These are phyloP conservation scores for Cyberlindnera xylosilytica DNA, from an alignment of 805 yeast genomes.

Conservation along the genomic window DNA sequence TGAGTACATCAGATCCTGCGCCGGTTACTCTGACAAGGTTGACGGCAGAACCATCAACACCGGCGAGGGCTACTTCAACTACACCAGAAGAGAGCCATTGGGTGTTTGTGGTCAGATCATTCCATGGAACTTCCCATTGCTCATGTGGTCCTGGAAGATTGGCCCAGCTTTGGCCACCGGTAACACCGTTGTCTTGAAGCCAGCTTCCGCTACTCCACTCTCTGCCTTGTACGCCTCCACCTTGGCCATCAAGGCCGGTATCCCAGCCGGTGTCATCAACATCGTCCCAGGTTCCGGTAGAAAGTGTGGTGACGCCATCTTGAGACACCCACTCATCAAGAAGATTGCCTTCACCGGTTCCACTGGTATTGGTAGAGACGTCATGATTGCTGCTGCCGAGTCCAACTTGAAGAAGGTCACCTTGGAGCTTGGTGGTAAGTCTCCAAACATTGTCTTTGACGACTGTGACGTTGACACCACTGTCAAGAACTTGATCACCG, in stretches of 20 bases:
- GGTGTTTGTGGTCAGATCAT: conserved; percentile 72
- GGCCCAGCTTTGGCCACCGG: conserved; percentile 70
- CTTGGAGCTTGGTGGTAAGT: conserved; percentile 67
- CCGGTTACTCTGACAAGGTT: conserved; percentile 53
- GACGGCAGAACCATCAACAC: conserved; percentile 46
- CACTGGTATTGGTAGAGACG: conserved; percentile 57
- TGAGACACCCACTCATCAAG: conserved; percentile 54
- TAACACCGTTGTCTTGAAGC: conserved; percentile 58
- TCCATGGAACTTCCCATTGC: conserved; percentile 72
- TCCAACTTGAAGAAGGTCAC: conserved; percentile 64
- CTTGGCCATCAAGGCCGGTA: conserved; percentile 54
- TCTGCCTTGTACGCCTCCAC: conserved; percentile 57
- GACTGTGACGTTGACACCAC: conserved; percentile 53
- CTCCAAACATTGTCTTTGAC: conserved; percentile 61
- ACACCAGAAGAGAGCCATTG: conserved; percentile 59
- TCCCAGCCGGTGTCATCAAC: conserved; percentile 64
- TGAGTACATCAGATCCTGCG: conserved; percentile 46
- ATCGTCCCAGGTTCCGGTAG: conserved; percentile 62
- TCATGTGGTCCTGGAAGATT: conserved; percentile 66
- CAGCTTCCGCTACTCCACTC: conserved; percentile 65
- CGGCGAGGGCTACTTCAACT: conserved; percentile 49
- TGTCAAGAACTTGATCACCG: conserved; percentile 45
- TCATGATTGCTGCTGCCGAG: conserved; percentile 59
- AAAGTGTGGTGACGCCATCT: conserved; percentile 56
- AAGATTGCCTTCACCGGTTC: conserved; percentile 71